Conservation (phyloP, 2,329 filamentous ascomycete species). For the Parascedosporium putredinis region DNA sequence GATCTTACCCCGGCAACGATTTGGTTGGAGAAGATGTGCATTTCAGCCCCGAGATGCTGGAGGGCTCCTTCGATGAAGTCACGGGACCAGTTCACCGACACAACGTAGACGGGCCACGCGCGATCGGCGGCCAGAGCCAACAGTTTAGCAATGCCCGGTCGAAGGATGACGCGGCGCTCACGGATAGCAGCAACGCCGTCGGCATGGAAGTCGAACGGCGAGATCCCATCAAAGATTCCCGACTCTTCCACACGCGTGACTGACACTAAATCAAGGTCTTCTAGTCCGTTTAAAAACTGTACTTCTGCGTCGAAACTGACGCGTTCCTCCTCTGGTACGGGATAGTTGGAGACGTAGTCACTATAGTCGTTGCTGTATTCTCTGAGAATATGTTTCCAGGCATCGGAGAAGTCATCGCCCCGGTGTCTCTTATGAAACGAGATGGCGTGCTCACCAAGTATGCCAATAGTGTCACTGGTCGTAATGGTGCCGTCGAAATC, state of each 20-base stretch:
- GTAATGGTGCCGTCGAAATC: slow-evolving; percentile 54
- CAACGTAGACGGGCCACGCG: slow-evolving; percentile 29
- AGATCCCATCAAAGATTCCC: slow-evolving; percentile 33
- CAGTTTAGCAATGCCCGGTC: slow-evolving; percentile 29
- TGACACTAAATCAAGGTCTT: slow-evolving; percentile 34
- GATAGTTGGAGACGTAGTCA: slow-evolving; percentile 24
- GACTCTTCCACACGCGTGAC: slow-evolving; percentile 31
- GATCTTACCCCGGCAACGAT: slow-evolving; percentile 28
- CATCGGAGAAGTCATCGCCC: slow-evolving; percentile 22
- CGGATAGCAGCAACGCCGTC: slow-evolving; percentile 27
- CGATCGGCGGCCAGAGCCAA: slow-evolving; percentile 16
- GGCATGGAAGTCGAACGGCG: slow-evolving; percentile 19
- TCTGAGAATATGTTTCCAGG: slow-evolving; percentile 35
- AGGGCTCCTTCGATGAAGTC: slow-evolving; percentile 37
- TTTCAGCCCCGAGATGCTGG: slow-evolving; percentile 14
- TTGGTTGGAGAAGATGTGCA: slow-evolving; percentile 32
- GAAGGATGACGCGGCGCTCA: slow-evolving; percentile 22
- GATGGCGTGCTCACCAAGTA: slow-evolving; percentile 35
- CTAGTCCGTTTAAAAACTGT: slow-evolving; percentile 31
- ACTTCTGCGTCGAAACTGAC: slow-evolving; percentile 27
- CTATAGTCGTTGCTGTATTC: slow-evolving; percentile 33
- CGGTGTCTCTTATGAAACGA: slow-evolving; percentile 17
- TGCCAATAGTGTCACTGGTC: slow-evolving; percentile 38
- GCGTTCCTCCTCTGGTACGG: slow-evolving; percentile 22
- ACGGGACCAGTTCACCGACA: slow-evolving; percentile 42